phyloP scores from a whole-genome alignment of 164 flowering plant species.

The Malania oleifera region DNA sequence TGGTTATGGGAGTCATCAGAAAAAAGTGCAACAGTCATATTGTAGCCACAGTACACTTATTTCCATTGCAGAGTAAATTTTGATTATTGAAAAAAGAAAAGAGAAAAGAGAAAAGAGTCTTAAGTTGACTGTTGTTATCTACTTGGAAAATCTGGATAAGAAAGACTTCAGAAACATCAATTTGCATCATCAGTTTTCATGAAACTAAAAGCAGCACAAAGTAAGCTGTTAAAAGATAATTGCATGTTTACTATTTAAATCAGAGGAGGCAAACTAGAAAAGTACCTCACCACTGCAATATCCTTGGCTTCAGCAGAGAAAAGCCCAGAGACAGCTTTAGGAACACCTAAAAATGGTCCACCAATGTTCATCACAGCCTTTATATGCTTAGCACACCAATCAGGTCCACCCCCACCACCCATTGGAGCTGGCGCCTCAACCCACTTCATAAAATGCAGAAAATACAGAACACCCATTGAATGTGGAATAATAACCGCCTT shows the following conservation, averaged over 20 bases:
- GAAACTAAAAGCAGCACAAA: not conserved
- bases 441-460: slow-evolving; percentile 82
- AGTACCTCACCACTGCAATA: slow-evolving; percentile 88
- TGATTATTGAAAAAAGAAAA: too few relatives aligned
- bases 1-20: too few relatives aligned
- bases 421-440: slow-evolving; percentile 83
- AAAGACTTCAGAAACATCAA: too few relatives aligned
- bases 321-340: slow-evolving; percentile 87
- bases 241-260: not conserved
- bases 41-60: too few relatives aligned
- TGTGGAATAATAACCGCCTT: slow-evolving; percentile 72
- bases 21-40: too few relatives aligned
- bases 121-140: too few relatives aligned
- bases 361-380: slow-evolving; percentile 86
- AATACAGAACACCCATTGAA: slow-evolving; percentile 78
- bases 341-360: slow-evolving; percentile 95
- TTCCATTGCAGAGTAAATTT: too few relatives aligned
- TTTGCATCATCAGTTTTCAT: too few relatives aligned
- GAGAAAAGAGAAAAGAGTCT: too few relatives aligned
- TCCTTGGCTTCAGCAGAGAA: slow-evolving; percentile 96
- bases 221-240: not conserved
- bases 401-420: slow-evolving; percentile 82
- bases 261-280: not conserved
- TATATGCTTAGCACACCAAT: slow-evolving; percentile 72
- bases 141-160: too few relatives aligned